Evolutionary conservation across 805 yeast species (phyloP), one percentile per base, ranked within the genome.

Genomic region (Candida jianshihensis): DNA sequence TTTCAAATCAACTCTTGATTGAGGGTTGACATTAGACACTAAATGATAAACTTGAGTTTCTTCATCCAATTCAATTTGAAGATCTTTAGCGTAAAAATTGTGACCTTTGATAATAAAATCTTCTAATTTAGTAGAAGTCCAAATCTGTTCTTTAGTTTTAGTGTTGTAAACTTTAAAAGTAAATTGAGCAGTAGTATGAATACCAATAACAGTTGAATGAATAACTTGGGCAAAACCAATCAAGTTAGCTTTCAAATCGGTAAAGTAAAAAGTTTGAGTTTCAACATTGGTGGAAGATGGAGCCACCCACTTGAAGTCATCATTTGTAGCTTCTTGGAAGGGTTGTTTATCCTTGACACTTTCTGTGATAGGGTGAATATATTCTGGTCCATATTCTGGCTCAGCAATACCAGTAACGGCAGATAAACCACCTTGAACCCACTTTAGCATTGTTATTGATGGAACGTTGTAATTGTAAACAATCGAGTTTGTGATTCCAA

Each of bases 331-430:
- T 17, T 64, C 69, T 20, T 78, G 68, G 51, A 64, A 84, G 1
- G 84, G 73, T 46, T 78, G 76, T 27, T 70, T 68, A 22, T 65
- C 73, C 29, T 63, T 65, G 31, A 81, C 75, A 31, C 75, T 57
- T 26, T 73, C 74, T 29, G 83, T 74, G 39, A 89, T 77, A n/a
- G 97, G 75, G 53, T 82, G 90, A 47, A 92, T 85, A 28, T 95
- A 94, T 34, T 82, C 96, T 28, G 81, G 73, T 36, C 98, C 98
- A 53, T 92, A 92, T 56, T 83, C 95, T 19, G 98, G 98, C 60
- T 92, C 98, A 2, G 96, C 96, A 11, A 95, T 76, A 37, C 98
- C 98, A 6, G 97, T 90, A 31, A 88, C 92, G 6, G 94, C 92
- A n/a, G 97, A 85, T 36, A 84, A 69, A 47, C 88, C 74, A 43